Evolutionary conservation across 257 asterid genomes (phyloP), one percentile per base, ranked within the genome.

Genomic region (Penstemon newberryi): DNA sequence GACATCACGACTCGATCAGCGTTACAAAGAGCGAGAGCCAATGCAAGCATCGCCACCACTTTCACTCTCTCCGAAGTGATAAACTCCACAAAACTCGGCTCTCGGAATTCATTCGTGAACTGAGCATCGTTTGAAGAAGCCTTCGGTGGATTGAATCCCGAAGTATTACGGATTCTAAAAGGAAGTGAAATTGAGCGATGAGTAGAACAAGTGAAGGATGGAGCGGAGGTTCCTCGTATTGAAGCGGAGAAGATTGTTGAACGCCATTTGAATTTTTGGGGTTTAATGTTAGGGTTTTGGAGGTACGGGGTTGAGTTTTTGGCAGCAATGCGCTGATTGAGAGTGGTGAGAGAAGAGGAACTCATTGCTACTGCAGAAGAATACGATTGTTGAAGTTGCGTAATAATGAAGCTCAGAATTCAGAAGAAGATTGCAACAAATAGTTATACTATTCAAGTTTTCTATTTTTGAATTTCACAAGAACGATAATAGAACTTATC

Each of bases 1-100:
- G 99, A 93, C 99, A 93, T 93, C 18, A 90, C 99, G 57, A 90
- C 97, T 1, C 99, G 88, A 57, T 93, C 99, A 36, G 99, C 99
- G 77, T 93, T 90, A 66, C 99, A 93, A 41, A 90, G 87, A 8
- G 90, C 96, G 80, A 93, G 67, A 75, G 99, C 93, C 80, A 93
- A 60, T 19, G 92, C 99, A 71, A 93, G 80, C 99, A 93, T 93
- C 41, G 91, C 86, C 75, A 93, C 99, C 67, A 93, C 99, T 78
- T 93, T 93, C 70, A 93, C 92, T 78, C 99, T 87, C 83, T 93
- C 99, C 45, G 99, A 93, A 74, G 99, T 93, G 70, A 93, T 88
- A 66, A 91, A 90, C 87, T 90, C 97, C 77, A 72, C 71, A 65
- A 82, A 77, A 71, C 83, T 79, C 15, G 89, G 81, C 70, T 79